These are phyloP conservation scores for Aspergillus sp. DNA, from an alignment of 2,329 filamentous ascomycete species.

Conservation along the genomic window DNA sequence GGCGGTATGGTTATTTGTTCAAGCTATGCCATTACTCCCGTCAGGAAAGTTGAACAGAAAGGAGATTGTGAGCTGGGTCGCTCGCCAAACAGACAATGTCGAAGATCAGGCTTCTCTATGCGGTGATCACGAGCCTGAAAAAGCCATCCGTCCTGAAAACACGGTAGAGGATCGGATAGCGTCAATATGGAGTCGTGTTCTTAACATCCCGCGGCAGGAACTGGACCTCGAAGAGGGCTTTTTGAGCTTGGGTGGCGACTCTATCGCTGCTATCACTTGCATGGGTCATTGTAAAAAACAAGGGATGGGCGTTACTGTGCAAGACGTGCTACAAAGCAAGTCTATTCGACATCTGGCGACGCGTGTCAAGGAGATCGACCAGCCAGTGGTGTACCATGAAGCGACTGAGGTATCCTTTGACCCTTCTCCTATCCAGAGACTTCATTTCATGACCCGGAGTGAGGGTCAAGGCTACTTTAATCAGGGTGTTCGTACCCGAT, in stretches of 20 bases:
- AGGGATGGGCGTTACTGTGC: conserved; percentile 52
- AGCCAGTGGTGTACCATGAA: conserved; percentile 41
- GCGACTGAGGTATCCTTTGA: conserved; percentile 35
- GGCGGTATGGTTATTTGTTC: conserved; percentile 51
- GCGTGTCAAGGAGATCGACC: conserved; percentile 35
- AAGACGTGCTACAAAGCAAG: conserved; percentile 54
- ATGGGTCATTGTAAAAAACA: conserved; percentile 52
- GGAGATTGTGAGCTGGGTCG: conserved; percentile 40
- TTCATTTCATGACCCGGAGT: conserved; percentile 41
- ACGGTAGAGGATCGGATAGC: conserved; percentile 37
- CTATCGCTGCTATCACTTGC: conserved; percentile 57
- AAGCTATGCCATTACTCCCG: conserved; percentile 47
- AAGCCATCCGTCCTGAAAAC: conserved; percentile 24
- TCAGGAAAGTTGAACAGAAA: conserved; percentile 55
- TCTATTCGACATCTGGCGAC: conserved; percentile 47
- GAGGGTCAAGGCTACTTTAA: conserved; percentile 45
- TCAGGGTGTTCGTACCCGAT: conserved; percentile 41
- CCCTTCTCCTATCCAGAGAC: conserved; percentile 44
- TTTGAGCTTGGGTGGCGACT: conserved; percentile 53
- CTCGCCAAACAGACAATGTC: conserved; percentile 32
- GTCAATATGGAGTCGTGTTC: conserved; percentile 43
- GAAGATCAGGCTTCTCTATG: conserved; percentile 22
- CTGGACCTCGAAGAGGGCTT: conserved; percentile 46
- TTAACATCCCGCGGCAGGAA: conserved; percentile 41
- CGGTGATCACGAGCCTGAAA: background rate